phyloP scores from a whole-genome alignment of 306 rosid genomes.

The Acacia confusa region DNA sequence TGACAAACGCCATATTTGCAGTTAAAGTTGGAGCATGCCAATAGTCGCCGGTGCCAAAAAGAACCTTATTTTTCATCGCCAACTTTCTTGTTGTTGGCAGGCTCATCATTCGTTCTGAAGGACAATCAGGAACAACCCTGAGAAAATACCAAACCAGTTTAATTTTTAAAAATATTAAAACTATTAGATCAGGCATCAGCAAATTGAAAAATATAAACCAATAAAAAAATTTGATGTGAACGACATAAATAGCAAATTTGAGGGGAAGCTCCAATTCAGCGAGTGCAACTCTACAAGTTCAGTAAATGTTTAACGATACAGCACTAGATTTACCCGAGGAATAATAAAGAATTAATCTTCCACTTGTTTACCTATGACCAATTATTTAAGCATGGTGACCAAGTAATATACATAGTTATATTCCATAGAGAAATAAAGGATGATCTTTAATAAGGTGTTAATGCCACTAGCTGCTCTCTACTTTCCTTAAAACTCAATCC shows the following conservation, averaged over 20 bases:
- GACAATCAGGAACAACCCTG: conserved; percentile 82
- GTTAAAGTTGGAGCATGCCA: conserved; percentile 86
- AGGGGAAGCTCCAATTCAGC: not conserved
- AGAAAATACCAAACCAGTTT: conserved; percentile 22
- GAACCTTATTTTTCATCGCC: conserved; percentile 83
- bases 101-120: conserved; percentile 77
- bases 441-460: not conserved
- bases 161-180: conserved; percentile 32
- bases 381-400: not conserved
- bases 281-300: not conserved
- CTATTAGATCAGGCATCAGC: conserved; percentile 15
- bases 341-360: not conserved
- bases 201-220: not conserved
- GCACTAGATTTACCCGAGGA: not conserved
- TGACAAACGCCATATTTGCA: conserved; percentile 90
- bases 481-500: not conserved
- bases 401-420: not conserved
- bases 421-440: not conserved
- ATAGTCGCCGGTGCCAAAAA: conserved; percentile 87
- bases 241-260: not conserved
- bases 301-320: not conserved
- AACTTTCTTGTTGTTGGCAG: conserved; percentile 87
- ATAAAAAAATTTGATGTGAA: conserved; percentile 15
- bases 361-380: conserved; percentile 12
- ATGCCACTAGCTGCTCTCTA: not conserved